Conservation (phyloP, 2,329 filamentous ascomycete species). For the Fusarium sp. region DNA sequence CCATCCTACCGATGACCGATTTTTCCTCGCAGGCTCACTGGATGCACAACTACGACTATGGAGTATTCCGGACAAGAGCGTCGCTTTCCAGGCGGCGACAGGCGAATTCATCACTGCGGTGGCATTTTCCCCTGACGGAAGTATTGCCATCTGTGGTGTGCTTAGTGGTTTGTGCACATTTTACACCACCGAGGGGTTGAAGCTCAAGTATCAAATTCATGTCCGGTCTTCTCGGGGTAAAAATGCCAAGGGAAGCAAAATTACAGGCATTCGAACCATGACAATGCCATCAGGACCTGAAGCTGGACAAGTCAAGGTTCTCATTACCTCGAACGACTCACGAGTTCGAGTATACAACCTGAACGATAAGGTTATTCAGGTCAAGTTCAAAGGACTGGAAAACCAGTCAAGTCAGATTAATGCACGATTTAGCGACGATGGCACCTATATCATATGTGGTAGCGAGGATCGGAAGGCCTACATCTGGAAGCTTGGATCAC, state of each 20-base stretch:
- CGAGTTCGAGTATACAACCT: constrained; percentile 90
- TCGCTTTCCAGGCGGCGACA: constrained; percentile 82
- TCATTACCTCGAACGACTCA: constrained; percentile 96
- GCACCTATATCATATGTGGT: constrained; percentile 86
- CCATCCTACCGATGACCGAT: constrained; percentile 93
- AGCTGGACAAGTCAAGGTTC: constrained; percentile 78
- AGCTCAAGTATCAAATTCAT: constrained; percentile 85
- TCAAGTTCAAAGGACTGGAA: constrained; percentile 91
- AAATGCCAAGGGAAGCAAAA: constrained; percentile 96
- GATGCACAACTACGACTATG: constrained; percentile 90
- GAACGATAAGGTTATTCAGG: constrained; percentile 83
- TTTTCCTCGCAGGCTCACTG: constrained; percentile 93
- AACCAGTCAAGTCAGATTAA: constrained; percentile 92
- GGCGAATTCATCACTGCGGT: constrained; percentile 94
- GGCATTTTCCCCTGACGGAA: constrained; percentile 92
- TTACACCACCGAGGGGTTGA: constrained; percentile 92
- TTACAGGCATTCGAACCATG: constrained; percentile 89
- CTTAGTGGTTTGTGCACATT: constrained; percentile 88
- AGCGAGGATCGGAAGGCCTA: constrained; percentile 93
- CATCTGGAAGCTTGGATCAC: constrained; percentile 74
- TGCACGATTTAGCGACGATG: constrained; percentile 89
- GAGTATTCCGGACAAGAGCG: constrained; percentile 97
- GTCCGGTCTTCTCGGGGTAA: constrained; percentile 93
- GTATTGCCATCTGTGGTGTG: constrained; percentile 87
- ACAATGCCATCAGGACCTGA: constrained; percentile 58